These are phyloP conservation scores for Macrolepiota fuliginosa DNA, from an alignment of 768 basidiomycete species.

Conservation along the genomic window DNA sequence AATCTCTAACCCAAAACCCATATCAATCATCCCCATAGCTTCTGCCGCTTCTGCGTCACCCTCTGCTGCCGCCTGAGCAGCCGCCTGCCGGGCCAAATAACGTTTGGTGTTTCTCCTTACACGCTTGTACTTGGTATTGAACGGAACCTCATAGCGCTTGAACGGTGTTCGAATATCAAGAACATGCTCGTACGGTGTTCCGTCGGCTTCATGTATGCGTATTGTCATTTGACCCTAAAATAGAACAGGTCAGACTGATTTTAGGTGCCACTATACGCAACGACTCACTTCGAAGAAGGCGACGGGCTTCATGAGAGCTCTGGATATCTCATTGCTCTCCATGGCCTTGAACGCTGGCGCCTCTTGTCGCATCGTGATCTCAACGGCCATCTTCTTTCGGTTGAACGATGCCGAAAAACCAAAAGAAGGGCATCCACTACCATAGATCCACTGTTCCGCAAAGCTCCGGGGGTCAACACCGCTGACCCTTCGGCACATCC, in stretches of 20 bases:
- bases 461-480: slow-evolving; percentile 88
- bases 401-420: slow-evolving; percentile 90
- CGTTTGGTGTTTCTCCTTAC: slow-evolving; percentile 94
- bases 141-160: slow-evolving; percentile 97
- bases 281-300: slow-evolving; percentile 78
- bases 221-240: slow-evolving; percentile 94
- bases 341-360: slow-evolving; percentile 75
- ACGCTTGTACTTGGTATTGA: slow-evolving; percentile 98
- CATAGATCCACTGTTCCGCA: slow-evolving; percentile 99
- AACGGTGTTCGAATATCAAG: slow-evolving; percentile 83
- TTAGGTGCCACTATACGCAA: not conserved
- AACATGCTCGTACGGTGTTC: slow-evolving; percentile 98
- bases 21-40: slow-evolving; percentile 91
- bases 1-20: slow-evolving; percentile 89
- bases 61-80: slow-evolving; percentile 89
- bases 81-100: slow-evolving; percentile 90
- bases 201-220: slow-evolving; percentile 98
- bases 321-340: slow-evolving; percentile 64
- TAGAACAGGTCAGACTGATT: slow-evolving; percentile 2
- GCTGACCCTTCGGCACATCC: slow-evolving; percentile 90
- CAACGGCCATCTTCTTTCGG: slow-evolving; percentile 97
- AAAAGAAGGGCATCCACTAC: slow-evolving; percentile 93
- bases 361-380: slow-evolving; percentile 91
- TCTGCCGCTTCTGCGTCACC: slow-evolving; percentile 91
- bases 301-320: slow-evolving; percentile 75